Evolutionary conservation across 2,329 filamentous ascomycete species (phyloP), one percentile per base, ranked within the genome.

Genomic region (Exserohilum turcica): DNA sequence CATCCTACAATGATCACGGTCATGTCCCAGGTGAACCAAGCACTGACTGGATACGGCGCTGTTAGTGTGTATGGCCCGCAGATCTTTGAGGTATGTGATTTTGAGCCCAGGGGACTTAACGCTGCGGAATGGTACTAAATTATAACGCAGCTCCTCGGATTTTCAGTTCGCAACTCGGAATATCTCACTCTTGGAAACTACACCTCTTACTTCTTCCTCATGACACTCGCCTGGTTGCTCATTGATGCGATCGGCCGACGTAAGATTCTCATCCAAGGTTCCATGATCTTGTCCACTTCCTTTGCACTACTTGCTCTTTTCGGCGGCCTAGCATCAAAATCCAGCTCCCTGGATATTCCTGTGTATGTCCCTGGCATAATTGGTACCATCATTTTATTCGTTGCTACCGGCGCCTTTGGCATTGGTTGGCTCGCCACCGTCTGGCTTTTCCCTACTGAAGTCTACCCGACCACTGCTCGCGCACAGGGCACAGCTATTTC

Each of bases 21-120:
- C 42, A 86, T 86, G 83, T 83, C 83, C 1, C 84, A 87, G 66
- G 69, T 86, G 60, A 86, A 86, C 60, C 84, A 86, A 67, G 82
- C 81, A 0, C 68, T 84, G 43, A 84, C 82, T 0, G 81, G 82
- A 3, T 85, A 84, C 48, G 82, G 82, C 2, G 84, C 84, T 0
- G 82, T 87, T 2, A 83, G 80, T 15, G 84, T 86, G 2, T 86
- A 86, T 52, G 84, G 84, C 0, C 83, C 84, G 2, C 84, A 86
- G 59, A 86, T 86, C 47, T 86, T 86, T 66, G 79, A 84, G 48
- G 70, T 71, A 57, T 59, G 64, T 27, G 5, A 21, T 10, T 1
- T 3, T 9, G 15, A 29, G 24, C 13, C n/a, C 15, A 3, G 2
- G 2, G 32, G 3, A 2, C 7, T 12, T 4, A 19, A 38, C 6